Evolutionary conservation across 257 asterid species (phyloP), one percentile per base, ranked within the genome.

Genomic region (Plantago major): DNA sequence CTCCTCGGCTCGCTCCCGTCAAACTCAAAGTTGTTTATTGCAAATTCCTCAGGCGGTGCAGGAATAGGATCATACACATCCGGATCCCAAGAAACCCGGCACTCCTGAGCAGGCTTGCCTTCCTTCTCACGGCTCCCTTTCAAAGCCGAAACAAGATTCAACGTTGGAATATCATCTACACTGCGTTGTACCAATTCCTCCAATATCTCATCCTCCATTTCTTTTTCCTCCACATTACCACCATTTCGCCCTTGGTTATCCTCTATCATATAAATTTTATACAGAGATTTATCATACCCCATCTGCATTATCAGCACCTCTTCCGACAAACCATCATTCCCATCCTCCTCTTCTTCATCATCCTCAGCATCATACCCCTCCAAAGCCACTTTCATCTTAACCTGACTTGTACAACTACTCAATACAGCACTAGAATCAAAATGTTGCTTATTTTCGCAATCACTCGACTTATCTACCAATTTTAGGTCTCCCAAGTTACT

Each of bases 11-110:
- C 79, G 33, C 47, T 68, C 71, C n/a, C n/a, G n/a, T n/a, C n/a
- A n/a, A n/a, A n/a, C n/a, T 65, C 74, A 0, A 15, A 47, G 64
- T 55, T 67, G 62, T 52, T 60, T 8, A 13, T 18, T 3, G 67
- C 46, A 47, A 44, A 62, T 54, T 72, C 69, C 14, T 62, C 80
- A 18, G 57, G 67, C 13, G 80, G 65, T 44, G 73, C 45, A 54
- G 76, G 72, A 47, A 72, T 58, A 7, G 82, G 84, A 72, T 80
- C 90, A 51, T 74, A 76, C 43, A 83, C 80, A 13, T 80, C 83
- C 0, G 77, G 74, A 1, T 75, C 78, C 84, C 85, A 74, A 1
- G 83, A 42, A 44, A 83, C 87, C 26, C 70, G 74, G 47, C 70
- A 48, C 44, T 58, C 75, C 78, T 62, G 55, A 16, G 12, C 65